Conservation (phyloP, 495 filamentous ascomycete genomes). For the Xylaria palmicola region DNA sequence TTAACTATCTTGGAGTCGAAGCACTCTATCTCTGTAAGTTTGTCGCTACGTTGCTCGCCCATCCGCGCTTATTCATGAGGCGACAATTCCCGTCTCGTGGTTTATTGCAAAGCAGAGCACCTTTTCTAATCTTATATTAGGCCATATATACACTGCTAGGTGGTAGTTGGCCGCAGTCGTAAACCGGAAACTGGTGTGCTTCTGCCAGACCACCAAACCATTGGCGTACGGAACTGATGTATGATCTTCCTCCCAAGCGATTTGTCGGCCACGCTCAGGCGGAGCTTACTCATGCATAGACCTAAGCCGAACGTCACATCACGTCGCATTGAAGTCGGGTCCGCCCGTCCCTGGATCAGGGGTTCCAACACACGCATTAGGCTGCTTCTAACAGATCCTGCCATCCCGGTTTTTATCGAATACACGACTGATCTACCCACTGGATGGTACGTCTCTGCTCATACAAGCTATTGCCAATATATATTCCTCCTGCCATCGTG, state of each 20-base stretch:
- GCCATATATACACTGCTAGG: not conserved
- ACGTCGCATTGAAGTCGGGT: constrained; percentile 43
- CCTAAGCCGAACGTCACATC: not conserved
- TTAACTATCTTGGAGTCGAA: not conserved
- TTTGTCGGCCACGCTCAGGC: constrained; percentile 11
- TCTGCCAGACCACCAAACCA: not conserved
- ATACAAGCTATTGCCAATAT: not conserved
- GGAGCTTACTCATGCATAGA: constrained; percentile 24
- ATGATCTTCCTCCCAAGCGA: constrained; percentile 5
- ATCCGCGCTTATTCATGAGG: not conserved
- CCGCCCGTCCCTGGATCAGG: constrained; percentile 38
- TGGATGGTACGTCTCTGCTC: constrained; percentile 8
- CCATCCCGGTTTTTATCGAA: constrained; percentile 19
- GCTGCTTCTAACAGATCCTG: constrained; percentile 29
- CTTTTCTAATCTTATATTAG: not conserved
- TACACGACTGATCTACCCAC: constrained; percentile 17
- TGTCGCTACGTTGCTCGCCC: not conserved
- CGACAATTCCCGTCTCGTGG: not conserved
- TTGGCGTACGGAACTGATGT: too few species aligned
- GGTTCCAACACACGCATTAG: constrained; percentile 30
- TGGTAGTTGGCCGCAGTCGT: not conserved
- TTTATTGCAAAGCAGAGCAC: not conserved
- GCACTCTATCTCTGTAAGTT: not conserved
- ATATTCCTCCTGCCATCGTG: not conserved
- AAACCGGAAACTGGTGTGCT: not conserved